These are phyloP conservation scores for Claviceps citrina DNA, from an alignment of 2,329 filamentous ascomycete species.

Conservation along the genomic window DNA sequence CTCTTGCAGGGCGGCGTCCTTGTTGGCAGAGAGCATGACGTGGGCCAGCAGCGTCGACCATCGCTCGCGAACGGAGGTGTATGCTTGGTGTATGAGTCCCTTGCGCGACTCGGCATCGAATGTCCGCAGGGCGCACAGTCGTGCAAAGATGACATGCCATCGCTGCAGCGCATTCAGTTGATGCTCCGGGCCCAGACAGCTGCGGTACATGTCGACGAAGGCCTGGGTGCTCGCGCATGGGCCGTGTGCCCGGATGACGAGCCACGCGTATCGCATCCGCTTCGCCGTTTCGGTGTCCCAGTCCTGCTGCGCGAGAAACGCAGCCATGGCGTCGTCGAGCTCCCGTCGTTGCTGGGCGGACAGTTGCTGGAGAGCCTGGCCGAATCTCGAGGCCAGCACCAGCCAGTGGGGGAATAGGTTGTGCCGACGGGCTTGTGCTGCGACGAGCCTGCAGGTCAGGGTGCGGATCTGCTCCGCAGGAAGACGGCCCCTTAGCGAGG, in stretches of 20 bases:
- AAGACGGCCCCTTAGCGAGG: constrained; percentile 7
- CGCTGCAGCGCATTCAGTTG: constrained; percentile 9
- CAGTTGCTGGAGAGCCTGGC: constrained; percentile 7
- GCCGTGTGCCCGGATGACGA: constrained; percentile 10
- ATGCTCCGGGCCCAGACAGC: neutral
- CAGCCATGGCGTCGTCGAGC: constrained; percentile 6
- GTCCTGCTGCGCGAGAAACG: constrained; percentile 7
- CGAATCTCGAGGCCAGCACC: constrained; percentile 8
- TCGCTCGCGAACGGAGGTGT: constrained; percentile 8
- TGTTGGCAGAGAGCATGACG: constrained; percentile 2
- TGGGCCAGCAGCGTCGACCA: constrained; percentile 9
- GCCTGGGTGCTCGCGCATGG: constrained; percentile 5
- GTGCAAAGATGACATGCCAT: constrained; percentile 11
- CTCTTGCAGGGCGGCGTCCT: constrained; percentile 5
- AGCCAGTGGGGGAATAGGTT: constrained; percentile 9
- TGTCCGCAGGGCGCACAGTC: constrained; percentile 5
- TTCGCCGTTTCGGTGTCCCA: constrained; percentile 1
- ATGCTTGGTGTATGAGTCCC: constrained; percentile 5
- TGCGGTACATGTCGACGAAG: constrained; percentile 7
- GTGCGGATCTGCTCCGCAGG: constrained; percentile 5
- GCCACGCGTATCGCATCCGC: constrained; percentile 11
- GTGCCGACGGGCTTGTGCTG: constrained; percentile 9
- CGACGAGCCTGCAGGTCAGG: constrained; percentile 7
- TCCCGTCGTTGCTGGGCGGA: constrained; percentile 3
- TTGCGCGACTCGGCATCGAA: constrained; percentile 4